A percentile compares a stretch with the other conserved stretches of the same genome.
Conservation (phyloP, 345 rosid species). For the Camelina neglecta region DNA sequence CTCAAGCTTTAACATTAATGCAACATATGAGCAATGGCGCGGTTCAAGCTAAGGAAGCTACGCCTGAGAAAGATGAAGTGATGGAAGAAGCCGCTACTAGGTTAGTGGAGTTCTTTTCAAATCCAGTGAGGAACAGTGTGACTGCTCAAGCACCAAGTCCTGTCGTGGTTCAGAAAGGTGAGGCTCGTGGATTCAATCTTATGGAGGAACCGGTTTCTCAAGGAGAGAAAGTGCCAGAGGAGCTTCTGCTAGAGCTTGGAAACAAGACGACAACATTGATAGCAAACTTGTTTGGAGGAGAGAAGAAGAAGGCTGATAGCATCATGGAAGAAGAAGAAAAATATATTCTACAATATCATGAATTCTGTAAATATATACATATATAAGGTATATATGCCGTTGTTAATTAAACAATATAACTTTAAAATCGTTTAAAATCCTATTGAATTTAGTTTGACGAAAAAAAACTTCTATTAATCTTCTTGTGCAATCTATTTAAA, state of each 20-base stretch:
- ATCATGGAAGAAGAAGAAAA: slow-evolving; percentile 29
- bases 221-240: slow-evolving; percentile 39
- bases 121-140: slow-evolving; percentile 16
- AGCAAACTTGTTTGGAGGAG: slow-evolving; percentile 36
- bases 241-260: slow-evolving; percentile 45
- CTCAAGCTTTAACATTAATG: slow-evolving; percentile 34
- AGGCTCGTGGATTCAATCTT: slow-evolving; percentile 41
- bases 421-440: too few species aligned
- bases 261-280: slow-evolving; percentile 32
- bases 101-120: slow-evolving; percentile 39
- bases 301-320: slow-evolving; percentile 15
- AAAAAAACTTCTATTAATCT: too few species aligned
- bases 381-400: too few species aligned
- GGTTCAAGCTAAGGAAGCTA: slow-evolving; percentile 13
- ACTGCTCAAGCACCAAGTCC: slow-evolving; percentile 23
- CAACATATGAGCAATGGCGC: slow-evolving; percentile 32
- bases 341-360: too few species aligned
- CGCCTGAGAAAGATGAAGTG: slow-evolving; percentile 22
- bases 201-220: slow-evolving; percentile 36
- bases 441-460: too few species aligned
- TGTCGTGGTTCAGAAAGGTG: slow-evolving; percentile 36
- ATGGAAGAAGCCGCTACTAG: slow-evolving; percentile 32
- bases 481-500: too few species aligned
- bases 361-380: too few species aligned
- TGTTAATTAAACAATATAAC: too few species aligned